These are phyloP conservation scores for Aquanectria penicillioides DNA, from an alignment of 2,329 filamentous ascomycete species.

Conservation along the genomic window DNA sequence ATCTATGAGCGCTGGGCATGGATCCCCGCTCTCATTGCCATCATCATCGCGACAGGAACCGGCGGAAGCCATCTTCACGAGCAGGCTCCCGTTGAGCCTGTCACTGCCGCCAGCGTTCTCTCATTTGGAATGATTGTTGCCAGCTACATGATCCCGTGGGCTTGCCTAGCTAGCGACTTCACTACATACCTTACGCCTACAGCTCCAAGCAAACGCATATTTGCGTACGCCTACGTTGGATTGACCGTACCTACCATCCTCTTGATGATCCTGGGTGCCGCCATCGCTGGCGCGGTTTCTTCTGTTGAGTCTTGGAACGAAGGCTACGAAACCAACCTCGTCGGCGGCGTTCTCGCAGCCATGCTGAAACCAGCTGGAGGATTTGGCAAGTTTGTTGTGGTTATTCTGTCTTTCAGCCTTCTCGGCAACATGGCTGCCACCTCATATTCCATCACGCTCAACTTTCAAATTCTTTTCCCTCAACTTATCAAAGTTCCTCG, in stretches of 20 bases:
- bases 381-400: slow-evolving; percentile 41
- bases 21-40: slow-evolving; percentile 53
- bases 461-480: slow-evolving; percentile 50
- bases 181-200: slow-evolving; percentile 56
- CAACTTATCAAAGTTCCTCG: slow-evolving; percentile 49
- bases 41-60: slow-evolving; percentile 52
- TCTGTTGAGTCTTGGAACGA: slow-evolving; percentile 4
- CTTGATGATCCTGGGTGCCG: slow-evolving; percentile 20
- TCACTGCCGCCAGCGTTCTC: slow-evolving; percentile 50
- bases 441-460: slow-evolving; percentile 49
- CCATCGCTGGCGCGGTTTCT: slow-evolving; percentile 11
- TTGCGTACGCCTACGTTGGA: slow-evolving; percentile 60
- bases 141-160: slow-evolving; percentile 66
- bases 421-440: slow-evolving; percentile 48
- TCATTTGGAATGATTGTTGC: slow-evolving; percentile 64
- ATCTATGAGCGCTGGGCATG: slow-evolving; percentile 58
- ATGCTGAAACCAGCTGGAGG: slow-evolving; percentile 18
- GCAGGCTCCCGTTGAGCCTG: slow-evolving; percentile 40
- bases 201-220: slow-evolving; percentile 47
- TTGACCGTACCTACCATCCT: slow-evolving; percentile 39
- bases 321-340: slow-evolving; percentile 11
- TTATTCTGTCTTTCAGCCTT: slow-evolving; percentile 45
- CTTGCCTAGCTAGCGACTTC: slow-evolving; percentile 54
- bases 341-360: slow-evolving; percentile 3
- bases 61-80: slow-evolving; percentile 50